A percentile compares a stretch with the other conserved stretches of the same genome.
phyloP scores from a whole-genome alignment of 2,329 filamentous ascomycete species.

The Geosmithia flava region DNA sequence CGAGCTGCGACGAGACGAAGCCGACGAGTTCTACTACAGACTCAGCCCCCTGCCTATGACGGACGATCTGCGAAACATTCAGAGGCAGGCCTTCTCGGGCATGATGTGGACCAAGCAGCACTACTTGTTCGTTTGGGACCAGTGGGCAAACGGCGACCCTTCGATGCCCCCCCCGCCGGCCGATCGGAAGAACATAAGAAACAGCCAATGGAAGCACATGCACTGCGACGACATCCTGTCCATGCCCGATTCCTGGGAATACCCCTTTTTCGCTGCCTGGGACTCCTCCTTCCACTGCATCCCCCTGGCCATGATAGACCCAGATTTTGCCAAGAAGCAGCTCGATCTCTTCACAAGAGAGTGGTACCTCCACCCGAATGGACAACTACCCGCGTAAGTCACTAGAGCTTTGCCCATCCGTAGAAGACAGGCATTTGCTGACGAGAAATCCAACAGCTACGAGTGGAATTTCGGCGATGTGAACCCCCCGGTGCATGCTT shows the following conservation, averaged over 20 bases:
- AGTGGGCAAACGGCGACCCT: slow-evolving; percentile 94
- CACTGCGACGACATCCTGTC: slow-evolving; percentile 90
- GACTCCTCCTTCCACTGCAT: slow-evolving; percentile 97
- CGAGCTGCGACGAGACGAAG: slow-evolving; percentile 75
- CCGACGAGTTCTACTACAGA: slow-evolving; percentile 90
- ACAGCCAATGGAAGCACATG: slow-evolving; percentile 88
- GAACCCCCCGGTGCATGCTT: slow-evolving; percentile 92
- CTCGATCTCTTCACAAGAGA: slow-evolving; percentile 90
- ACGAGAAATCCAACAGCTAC: slow-evolving; percentile 28
- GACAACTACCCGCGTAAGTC: slow-evolving; percentile 74
- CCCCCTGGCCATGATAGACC: slow-evolving; percentile 90
- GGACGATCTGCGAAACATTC: slow-evolving; percentile 88
- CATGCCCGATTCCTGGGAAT: slow-evolving; percentile 98
- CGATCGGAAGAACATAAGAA: slow-evolving; percentile 68
- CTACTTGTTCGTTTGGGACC: slow-evolving; percentile 94
- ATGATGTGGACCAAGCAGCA: slow-evolving; percentile 99
- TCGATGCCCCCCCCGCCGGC: slow-evolving; percentile 76
- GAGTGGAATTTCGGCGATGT: slow-evolving; percentile 99
- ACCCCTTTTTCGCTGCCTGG: slow-evolving; percentile 96
- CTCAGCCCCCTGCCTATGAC: slow-evolving; percentile 89
- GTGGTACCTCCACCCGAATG: slow-evolving; percentile 98
- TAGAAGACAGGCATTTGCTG: slow-evolving; percentile 2
- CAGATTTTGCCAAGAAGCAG: slow-evolving; percentile 96
- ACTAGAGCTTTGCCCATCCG: not conserved
- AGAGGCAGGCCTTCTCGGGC: slow-evolving; percentile 84